Conservation (phyloP, 2,329 filamentous ascomycete genomes). For the Aspergillus caelatus region DNA sequence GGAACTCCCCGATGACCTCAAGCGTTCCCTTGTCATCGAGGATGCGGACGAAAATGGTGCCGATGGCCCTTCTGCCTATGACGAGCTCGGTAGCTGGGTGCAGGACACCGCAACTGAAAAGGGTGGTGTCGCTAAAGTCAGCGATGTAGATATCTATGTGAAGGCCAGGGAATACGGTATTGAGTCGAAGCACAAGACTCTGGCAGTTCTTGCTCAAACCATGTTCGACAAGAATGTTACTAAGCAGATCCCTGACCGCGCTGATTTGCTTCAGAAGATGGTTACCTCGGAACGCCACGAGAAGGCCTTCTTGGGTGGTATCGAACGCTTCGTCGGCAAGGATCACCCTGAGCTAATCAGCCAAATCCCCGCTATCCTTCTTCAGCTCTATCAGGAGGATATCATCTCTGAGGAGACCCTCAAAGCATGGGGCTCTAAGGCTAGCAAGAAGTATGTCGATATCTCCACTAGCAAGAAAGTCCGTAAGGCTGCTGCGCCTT, state of each 20-base stretch:
- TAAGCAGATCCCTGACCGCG: conserved; percentile 82
- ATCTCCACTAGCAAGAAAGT: conserved; percentile 89
- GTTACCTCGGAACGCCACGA: conserved; percentile 90
- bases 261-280: conserved; percentile 87
- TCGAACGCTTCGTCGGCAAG: conserved; percentile 86
- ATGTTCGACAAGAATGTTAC: conserved; percentile 90
- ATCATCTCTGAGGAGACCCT: conserved; percentile 85
- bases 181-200: conserved; percentile 89
- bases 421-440: conserved; percentile 88
- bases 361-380: conserved; percentile 81
- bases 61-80: conserved; percentile 79
- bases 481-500: conserved; percentile 89
- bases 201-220: conserved; percentile 88
- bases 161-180: conserved; percentile 97
- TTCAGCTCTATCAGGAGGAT: conserved; percentile 89
- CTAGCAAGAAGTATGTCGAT: conserved; percentile 98
- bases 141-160: conserved; percentile 88
- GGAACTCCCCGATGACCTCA: conserved; percentile 90
- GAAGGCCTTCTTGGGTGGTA: conserved; percentile 92
- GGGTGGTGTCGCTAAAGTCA: conserved; percentile 75
- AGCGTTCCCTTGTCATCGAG: conserved; percentile 83
- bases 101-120: conserved; percentile 69
- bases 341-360: conserved; percentile 77
- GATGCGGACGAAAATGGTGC: conserved; percentile 79
- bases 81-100: conserved; percentile 92